These are phyloP conservation scores for Paracorniculantispora psalliotae DNA, from an alignment of 2,329 filamentous ascomycete species.

Conservation along the genomic window DNA sequence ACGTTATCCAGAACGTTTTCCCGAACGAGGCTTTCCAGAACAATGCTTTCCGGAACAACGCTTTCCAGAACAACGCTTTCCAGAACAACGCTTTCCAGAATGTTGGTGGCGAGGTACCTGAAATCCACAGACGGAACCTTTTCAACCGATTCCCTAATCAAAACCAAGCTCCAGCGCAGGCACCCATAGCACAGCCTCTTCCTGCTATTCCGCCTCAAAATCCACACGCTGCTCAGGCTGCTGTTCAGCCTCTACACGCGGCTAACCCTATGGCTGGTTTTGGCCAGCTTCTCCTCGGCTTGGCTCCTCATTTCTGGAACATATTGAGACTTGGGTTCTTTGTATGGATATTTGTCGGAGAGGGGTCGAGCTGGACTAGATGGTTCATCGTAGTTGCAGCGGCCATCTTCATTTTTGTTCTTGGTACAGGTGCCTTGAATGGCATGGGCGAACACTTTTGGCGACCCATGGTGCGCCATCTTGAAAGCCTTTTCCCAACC, in stretches of 20 bases:
- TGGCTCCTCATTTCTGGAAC: constrained; percentile 52
- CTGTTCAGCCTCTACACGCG: neutral
- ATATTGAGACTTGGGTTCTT: constrained; percentile 53
- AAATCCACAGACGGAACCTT: neutral
- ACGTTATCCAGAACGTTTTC: too few species aligned
- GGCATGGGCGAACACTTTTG: constrained; percentile 50
- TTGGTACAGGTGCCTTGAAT: constrained; percentile 56
- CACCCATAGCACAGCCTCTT: neutral
- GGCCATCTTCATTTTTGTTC: constrained; percentile 51
- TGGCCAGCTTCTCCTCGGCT: constrained; percentile 1
- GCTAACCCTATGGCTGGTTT: constrained; percentile 2
- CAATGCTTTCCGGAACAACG: too few species aligned
- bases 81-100: neutral
- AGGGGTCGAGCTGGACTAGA: constrained; percentile 53
- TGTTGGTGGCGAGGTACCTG: neutral
- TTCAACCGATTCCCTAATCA: neutral
- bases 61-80: too few species aligned
- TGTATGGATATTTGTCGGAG: constrained; percentile 61
- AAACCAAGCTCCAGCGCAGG: neutral
- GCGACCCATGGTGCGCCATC: constrained; percentile 52
- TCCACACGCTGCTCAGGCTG: neutral
- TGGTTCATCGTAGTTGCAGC: constrained; percentile 52
- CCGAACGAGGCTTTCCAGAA: too few species aligned
- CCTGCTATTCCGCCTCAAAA: neutral
- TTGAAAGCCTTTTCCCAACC: constrained; percentile 54